phyloP scores from a whole-genome alignment of 164 flowering plant species.

The Berberis vulgaris region DNA sequence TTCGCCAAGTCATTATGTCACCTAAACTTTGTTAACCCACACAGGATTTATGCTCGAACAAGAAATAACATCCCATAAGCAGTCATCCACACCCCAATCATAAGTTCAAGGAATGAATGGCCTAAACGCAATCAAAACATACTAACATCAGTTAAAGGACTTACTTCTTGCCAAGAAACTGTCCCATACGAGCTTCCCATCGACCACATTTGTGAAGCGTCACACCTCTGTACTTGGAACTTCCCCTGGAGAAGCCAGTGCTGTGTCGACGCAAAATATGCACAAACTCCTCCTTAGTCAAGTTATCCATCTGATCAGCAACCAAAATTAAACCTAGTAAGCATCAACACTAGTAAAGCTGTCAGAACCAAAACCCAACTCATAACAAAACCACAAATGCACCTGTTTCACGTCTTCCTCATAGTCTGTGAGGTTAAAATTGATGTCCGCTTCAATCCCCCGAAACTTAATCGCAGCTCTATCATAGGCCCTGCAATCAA shows the following conservation, averaged over 20 bases:
- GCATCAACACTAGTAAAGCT: not conserved
- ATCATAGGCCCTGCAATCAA: conserved; percentile 71
- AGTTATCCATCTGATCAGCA: conserved; percentile 45
- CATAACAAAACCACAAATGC: not conserved
- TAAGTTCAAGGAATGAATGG: not conserved
- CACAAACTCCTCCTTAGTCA: conserved; percentile 84
- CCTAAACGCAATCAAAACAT: not conserved
- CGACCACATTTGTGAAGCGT: conserved; percentile 78
- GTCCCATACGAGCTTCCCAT: conserved; percentile 94
- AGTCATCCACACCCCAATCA: not conserved
- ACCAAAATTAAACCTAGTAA: not conserved
- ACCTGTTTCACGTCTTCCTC: conserved; percentile 77
- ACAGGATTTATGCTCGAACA: too few species aligned
- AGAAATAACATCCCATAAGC: not conserved
- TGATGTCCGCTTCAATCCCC: conserved; percentile 89
- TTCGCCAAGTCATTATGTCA: too few species aligned
- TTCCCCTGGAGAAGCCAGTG: conserved; percentile 75
- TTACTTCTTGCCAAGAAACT: conserved; percentile 85
- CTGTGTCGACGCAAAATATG: conserved; percentile 83
- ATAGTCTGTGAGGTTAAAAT: conserved; percentile 63
- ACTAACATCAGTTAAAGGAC: conserved; percentile 9
- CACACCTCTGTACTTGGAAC: conserved; percentile 73
- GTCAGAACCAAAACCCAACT: not conserved
- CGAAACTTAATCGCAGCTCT: conserved; percentile 89
- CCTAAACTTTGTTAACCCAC: too few species aligned